Evolutionary conservation across 2,329 filamentous ascomycete species (phyloP).

Genomic region (Talaromyces sp.): DNA sequence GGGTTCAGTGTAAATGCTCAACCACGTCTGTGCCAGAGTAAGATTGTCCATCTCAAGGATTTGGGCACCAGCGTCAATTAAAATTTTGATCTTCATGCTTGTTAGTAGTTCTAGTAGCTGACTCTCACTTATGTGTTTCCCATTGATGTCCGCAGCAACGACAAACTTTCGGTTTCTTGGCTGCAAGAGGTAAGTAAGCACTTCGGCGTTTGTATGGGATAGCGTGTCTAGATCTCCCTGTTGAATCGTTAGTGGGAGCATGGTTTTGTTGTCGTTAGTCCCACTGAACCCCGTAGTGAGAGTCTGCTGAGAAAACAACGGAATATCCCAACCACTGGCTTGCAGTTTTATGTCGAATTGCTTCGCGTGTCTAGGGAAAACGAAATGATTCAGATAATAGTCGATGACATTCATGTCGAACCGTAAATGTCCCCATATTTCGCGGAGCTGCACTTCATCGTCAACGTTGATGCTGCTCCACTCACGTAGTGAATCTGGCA

Average conservation of each 20-base stretch:
- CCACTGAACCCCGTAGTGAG: constrained; percentile 64
- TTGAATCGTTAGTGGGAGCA: constrained; percentile 56
- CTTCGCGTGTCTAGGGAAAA: constrained; percentile 60
- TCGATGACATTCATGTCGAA: constrained; percentile 49
- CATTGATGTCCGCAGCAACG: constrained; percentile 22
- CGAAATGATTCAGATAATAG: constrained; percentile 57
- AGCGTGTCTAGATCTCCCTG: constrained; percentile 56
- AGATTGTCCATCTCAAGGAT: constrained; percentile 57
- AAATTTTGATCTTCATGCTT: constrained; percentile 39
- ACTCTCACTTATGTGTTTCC: constrained; percentile 39
- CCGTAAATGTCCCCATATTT: constrained; percentile 48
- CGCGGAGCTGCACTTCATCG: constrained; percentile 45
- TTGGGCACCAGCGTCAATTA: constrained; percentile 61
- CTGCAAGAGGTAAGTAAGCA: constrained; percentile 53
- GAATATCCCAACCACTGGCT: constrained; percentile 63
- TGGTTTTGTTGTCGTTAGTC: constrained; percentile 58
- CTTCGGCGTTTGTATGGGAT: constrained; percentile 57
- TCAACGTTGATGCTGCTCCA: constrained; percentile 56
- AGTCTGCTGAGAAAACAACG: constrained; percentile 30
- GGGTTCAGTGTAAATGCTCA: constrained; percentile 39
- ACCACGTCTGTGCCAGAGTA: constrained; percentile 46
- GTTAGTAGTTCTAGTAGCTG: constrained; percentile 39
- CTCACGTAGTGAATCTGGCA: constrained; percentile 44
- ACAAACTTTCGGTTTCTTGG: constrained; percentile 45
- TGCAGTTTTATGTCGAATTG: constrained; percentile 60